Evolutionary conservation across 305 asterid species (phyloP).

Genomic region (Fraxinus latifolia): DNA sequence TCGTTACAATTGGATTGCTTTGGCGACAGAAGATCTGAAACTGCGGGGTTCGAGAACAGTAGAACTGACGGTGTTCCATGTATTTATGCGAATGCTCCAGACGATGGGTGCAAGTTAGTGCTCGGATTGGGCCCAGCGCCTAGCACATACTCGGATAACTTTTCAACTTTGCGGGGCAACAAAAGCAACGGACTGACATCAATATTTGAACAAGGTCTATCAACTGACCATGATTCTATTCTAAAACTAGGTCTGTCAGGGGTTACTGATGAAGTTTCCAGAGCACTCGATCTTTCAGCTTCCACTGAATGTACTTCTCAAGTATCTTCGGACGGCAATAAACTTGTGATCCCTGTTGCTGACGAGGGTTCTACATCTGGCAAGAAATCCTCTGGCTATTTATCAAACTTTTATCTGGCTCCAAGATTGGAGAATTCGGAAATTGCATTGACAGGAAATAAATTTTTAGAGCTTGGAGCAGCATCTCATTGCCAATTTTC

Average conservation of each 20-base stretch:
- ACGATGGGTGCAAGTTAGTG: slow-evolving; percentile 88
- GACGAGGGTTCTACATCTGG: slow-evolving; percentile 96
- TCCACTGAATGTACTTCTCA: slow-evolving; percentile 37
- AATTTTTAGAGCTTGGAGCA: slow-evolving; percentile 31
- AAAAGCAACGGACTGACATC: slow-evolving; percentile 34
- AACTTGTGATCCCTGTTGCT: slow-evolving; percentile 35
- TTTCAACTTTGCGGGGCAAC: slow-evolving; percentile 32
- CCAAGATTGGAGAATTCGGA: slow-evolving; percentile 47
- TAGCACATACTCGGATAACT: slow-evolving; percentile 45
- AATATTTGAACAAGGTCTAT: slow-evolving; percentile 23
- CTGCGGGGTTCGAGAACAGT: slow-evolving; percentile 28
- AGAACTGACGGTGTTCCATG: slow-evolving; percentile 29
- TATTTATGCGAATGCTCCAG: slow-evolving; percentile 35
- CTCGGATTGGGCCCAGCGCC: slow-evolving; percentile 94
- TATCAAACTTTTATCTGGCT: slow-evolving; percentile 61
- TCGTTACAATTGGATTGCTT: slow-evolving; percentile 70
- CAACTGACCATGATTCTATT: slow-evolving; percentile 51
- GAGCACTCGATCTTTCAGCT: slow-evolving; percentile 43
- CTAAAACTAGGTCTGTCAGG: slow-evolving; percentile 78
- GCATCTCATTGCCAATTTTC: slow-evolving; percentile 45
- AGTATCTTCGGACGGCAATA: slow-evolving; percentile 26
- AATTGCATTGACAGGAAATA: slow-evolving; percentile 18
- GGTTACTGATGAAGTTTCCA: slow-evolving; percentile 44
- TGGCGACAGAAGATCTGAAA: slow-evolving; percentile 48
- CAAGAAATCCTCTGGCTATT: slow-evolving; percentile 84